These are phyloP conservation scores for Coix lacrymajobi DNA, from an alignment of 176 grass and related monocot species.

Conservation along the genomic window DNA sequence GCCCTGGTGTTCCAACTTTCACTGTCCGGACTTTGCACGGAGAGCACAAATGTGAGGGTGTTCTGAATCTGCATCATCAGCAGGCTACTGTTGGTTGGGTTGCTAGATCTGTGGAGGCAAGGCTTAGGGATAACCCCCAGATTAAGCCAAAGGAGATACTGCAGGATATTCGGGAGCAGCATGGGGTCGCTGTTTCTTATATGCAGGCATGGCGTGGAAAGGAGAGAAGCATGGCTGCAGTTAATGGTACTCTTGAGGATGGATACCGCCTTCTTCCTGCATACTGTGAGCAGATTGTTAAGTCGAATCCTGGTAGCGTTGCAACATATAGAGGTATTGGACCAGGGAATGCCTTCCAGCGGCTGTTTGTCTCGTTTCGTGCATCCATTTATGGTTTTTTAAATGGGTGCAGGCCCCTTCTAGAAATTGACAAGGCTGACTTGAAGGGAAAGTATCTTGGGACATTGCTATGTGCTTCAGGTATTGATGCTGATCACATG, in stretches of 20 bases:
- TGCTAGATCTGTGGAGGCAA: slow-evolving; percentile 83
- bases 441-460: slow-evolving; percentile 99
- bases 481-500: slow-evolving; percentile 76
- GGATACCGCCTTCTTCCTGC: slow-evolving; percentile 82
- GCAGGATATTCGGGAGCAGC: slow-evolving; percentile 89
- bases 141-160: slow-evolving; percentile 98
- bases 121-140: slow-evolving; percentile 81
- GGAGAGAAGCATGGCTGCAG: slow-evolving; percentile 90
- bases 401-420: slow-evolving; percentile 74
- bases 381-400: slow-evolving; percentile 96
- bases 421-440: slow-evolving; percentile 89
- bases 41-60: slow-evolving; percentile 83
- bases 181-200: slow-evolving; percentile 92
- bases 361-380: slow-evolving; percentile 74
- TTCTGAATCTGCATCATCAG: slow-evolving; percentile 80
- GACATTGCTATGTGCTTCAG: slow-evolving; percentile 84
- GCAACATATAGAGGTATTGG: slow-evolving; percentile 63
- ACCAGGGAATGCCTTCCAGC: slow-evolving; percentile 78
- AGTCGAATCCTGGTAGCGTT: slow-evolving; percentile 72
- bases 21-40: slow-evolving; percentile 80
- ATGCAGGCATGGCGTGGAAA: slow-evolving; percentile 99
- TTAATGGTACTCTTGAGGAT: slow-evolving; percentile 97
- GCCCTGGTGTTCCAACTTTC: slow-evolving; percentile 62
- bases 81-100: slow-evolving; percentile 96
- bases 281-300: slow-evolving; percentile 86